These are phyloP conservation scores for Blastobotrys petasosporus DNA, from an alignment of 1,139 yeast species.

Conservation along the genomic window DNA sequence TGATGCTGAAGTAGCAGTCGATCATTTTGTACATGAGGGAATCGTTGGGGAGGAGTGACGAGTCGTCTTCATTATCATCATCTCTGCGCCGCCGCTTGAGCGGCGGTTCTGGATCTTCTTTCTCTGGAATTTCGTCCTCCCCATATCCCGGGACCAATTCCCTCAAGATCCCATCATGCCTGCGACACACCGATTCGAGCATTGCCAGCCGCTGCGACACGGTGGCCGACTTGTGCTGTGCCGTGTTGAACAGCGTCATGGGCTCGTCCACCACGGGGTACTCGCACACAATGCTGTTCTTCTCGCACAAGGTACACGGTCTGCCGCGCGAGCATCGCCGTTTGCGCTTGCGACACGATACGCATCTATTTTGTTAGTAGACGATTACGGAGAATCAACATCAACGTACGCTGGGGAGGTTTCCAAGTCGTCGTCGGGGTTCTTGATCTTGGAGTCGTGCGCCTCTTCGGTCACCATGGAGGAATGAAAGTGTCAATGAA, in stretches of 20 bases:
- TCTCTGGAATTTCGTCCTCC: not conserved
- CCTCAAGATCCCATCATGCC: not conserved
- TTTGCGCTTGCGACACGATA: conserved; percentile 9
- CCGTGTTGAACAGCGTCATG: not conserved
- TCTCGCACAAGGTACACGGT: conserved; percentile 7
- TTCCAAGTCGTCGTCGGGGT: not conserved
- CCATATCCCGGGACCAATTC: not conserved
- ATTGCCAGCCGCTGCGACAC: not conserved
- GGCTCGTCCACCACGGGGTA: not conserved
- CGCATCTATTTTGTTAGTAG: conserved; percentile 2
- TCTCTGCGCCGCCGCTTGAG: not conserved
- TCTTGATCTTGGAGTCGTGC: not conserved
- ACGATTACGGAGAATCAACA: not conserved
- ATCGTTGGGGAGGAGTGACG: conserved; percentile 5
- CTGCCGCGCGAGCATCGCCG: conserved; percentile 7
- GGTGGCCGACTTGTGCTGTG: conserved; percentile 8
- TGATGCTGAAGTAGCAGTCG: conserved; percentile 6
- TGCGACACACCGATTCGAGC: conserved; percentile 1
- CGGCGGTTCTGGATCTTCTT: not conserved
- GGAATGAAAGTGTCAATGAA: not conserved
- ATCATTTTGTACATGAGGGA: conserved; percentile 3
- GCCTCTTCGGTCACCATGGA: not conserved
- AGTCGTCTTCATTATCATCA: not conserved
- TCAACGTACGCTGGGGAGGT: not conserved
- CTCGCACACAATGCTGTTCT: conserved; percentile 3